Base-by-base conservation (phyloP, 139 green algal genomes). In the Coccomyxa sp. region DNA sequence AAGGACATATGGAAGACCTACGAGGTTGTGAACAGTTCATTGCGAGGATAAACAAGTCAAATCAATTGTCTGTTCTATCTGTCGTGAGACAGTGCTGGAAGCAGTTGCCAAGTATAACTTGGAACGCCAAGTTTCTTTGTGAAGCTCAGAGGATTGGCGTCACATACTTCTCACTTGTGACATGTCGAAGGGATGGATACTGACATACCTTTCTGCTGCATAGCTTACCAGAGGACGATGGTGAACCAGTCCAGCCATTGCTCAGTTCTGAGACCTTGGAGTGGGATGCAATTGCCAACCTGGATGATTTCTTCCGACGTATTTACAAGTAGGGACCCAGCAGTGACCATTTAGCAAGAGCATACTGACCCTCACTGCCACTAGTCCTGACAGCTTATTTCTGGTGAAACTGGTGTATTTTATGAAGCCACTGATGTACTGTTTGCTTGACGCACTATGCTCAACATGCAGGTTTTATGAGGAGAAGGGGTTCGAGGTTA, bases 271-370 rank as follows among this genome's bases (percentile, higher is more conserved):
- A 94, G 81, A 89, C 68, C 81, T 91, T 91, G 21, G 91, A 95
- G 81, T 96, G 91, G 90, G 91, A 85, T 31, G 93, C 89, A 7
- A 85, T 94, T 13, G 77, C 88, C 27, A 97, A 98, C 83, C 85
- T 98, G 67, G 95, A 98, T 79, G 76, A 90, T 10, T 98, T 98
- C 86, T 96, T 98, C 75, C 86, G 82, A 0, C 83, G 90, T 0
- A 79, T 97, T 0, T 97, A 98, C 90, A 88, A 90, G 93, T 94
- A 59, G 13, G 67, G 15, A 13, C 38, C n/a, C 30, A 63, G 13
- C 32, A 12, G 4, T 63, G 60, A 63, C 45, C 25, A 12, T 10
- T 57, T n/a, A 13, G 71, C 25, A n/a, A n/a, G 13, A 31, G n/a
- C 23, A 12, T 81, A 25, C 38, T 59, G 59, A 58, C 45, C n/a